These are phyloP conservation scores for Hemileia vastatrix DNA, from an alignment of 1,284 basidiomycete genomes.

Conservation along the genomic window DNA sequence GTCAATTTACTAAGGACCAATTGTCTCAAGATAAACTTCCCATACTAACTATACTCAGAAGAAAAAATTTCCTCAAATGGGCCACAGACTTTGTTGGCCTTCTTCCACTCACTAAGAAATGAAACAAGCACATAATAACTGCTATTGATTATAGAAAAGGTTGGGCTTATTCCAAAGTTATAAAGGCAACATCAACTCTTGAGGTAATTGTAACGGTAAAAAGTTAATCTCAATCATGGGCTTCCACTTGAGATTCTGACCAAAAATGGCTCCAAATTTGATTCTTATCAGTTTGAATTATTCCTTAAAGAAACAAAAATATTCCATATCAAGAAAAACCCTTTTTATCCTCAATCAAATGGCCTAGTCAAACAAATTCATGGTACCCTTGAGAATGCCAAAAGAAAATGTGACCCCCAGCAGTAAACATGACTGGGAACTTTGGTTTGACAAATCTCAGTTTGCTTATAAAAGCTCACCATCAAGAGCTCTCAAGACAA, in stretches of 20 bases:
- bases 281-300: not conserved
- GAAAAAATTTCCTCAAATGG: slow-evolving; percentile 1
- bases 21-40: not conserved
- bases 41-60: not conserved
- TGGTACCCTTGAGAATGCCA: not conserved
- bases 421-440: slow-evolving; percentile 5
- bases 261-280: slow-evolving; percentile 5
- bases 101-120: not conserved
- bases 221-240: not conserved
- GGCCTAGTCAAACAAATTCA: slow-evolving; percentile 10
- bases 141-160: slow-evolving; percentile 10
- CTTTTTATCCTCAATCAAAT: slow-evolving; percentile 9
- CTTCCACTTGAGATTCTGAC: not conserved
- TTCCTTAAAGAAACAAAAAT: not conserved
- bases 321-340: not conserved
- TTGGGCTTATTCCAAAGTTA: not conserved
- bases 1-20: not conserved
- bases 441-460: not conserved
- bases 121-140: slow-evolving; percentile 1
- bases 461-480: not conserved
- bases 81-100: slow-evolving; percentile 8
- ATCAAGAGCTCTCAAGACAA: not conserved
- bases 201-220: not conserved
- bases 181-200: not conserved
- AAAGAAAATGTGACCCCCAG: not conserved